Conservation (phyloP, 331 rosid species). For the Quercus lobata region DNA sequence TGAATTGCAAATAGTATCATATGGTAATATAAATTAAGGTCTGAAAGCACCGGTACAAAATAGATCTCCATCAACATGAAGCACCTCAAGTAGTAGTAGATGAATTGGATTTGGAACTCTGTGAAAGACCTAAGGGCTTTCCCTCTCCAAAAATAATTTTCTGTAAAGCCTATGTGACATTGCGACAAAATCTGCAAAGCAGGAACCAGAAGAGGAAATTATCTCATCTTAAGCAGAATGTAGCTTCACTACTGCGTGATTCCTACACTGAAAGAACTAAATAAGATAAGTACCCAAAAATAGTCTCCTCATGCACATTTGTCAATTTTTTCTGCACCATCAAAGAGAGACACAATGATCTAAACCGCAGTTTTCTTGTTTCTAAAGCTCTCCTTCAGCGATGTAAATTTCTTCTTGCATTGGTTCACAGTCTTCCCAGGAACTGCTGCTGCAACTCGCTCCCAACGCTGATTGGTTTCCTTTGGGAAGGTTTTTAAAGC, state of each 20-base stretch:
- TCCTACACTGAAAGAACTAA: slow-evolving; percentile 21
- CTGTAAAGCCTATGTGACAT: slow-evolving; percentile 32
- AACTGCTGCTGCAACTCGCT: slow-evolving; percentile 87
- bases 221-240: background rate
- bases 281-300: slow-evolving; percentile 4
- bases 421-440: slow-evolving; percentile 91
- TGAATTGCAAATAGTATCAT: slow-evolving; percentile 7
- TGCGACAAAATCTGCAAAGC: slow-evolving; percentile 22
- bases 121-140: background rate
- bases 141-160: slow-evolving; percentile 27
- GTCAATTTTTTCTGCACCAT: background rate
- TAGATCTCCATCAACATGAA: slow-evolving; percentile 17
- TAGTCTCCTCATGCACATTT: slow-evolving; percentile 4
- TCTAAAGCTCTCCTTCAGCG: slow-evolving; percentile 88
- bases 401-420: slow-evolving; percentile 82
- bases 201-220: slow-evolving; percentile 4
- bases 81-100: slow-evolving; percentile 2
- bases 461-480: slow-evolving; percentile 90
- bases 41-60: slow-evolving; percentile 5
- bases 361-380: slow-evolving; percentile 70
- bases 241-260: background rate
- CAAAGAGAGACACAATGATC: background rate
- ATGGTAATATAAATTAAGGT: slow-evolving; percentile 3
- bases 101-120: slow-evolving; percentile 11
- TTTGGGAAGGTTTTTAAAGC: slow-evolving; percentile 94